Evolutionary conservation across 805 yeast species (phyloP), one percentile per base, ranked within the genome.

Genomic region (Yarrowia sp.): DNA sequence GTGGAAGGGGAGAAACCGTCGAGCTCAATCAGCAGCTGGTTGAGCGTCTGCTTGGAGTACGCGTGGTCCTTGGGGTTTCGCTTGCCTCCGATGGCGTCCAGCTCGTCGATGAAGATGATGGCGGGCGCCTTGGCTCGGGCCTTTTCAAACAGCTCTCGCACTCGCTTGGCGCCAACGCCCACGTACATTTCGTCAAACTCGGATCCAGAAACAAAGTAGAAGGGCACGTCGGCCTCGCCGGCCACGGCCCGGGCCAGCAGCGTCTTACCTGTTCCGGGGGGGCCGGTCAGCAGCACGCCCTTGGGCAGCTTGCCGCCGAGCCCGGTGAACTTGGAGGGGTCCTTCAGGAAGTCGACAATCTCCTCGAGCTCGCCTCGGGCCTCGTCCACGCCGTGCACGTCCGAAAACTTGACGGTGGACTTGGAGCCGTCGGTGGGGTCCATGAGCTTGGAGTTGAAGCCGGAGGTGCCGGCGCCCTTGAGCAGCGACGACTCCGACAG

Each of bases 251-350:
- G 87, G 0, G 98, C 98, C 71, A 95, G 84, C 72, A 94, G 82
- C 0, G 99, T 95, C 78, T 95, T 94, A 85, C 99, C 99, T 7
- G 99, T 94, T 79, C 99, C 99, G 49, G 99, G 99, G 44, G 99
- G 99, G 55, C 99, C 99, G 13, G 98, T 95, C 71, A 94, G 82
- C 69, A 95, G 81, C 8, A 95, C 97, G 82, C 99, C 99, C 77
- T 94, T 95, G 69, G 99, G 98, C 74, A 95, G 83, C 78, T 93
- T 93, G 64, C 99, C 99, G 72, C 99, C 99, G 61, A 95, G 84
- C 0, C 97, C 96, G 63, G 98, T 96, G 80, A 92, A 95, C 77
- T 91, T 90, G 19, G 97, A 86, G 20, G 99, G 99, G 77, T 95
- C 98, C 76, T 92, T 92, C 75, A 95, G 84, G 75, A 95, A 95